Evolutionary conservation across 1,284 basidiomycete genomes (phyloP), one percentile per base, ranked within the genome.

Genomic region (Cystobasidium pallidum): DNA sequence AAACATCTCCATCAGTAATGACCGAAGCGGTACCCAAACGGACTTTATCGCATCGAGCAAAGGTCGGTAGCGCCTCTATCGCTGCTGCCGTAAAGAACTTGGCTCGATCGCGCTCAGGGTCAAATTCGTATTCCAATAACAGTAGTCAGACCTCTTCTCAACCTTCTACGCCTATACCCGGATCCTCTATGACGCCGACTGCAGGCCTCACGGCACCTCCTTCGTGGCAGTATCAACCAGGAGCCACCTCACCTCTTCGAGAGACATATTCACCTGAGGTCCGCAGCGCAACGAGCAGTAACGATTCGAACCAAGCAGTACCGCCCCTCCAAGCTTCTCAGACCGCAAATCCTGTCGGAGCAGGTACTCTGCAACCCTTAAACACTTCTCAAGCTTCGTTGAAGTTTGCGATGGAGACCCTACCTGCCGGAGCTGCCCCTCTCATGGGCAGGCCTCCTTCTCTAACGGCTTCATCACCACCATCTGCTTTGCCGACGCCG

Each of bases 401-500:
- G 1, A 34, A 47, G 21, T 3, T 3, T 32, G 3, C 36, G 21
- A 24, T 26, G 28, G 52, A 57, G 2, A 28, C 32, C 6, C 52
- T 71, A 21, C 68, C 68, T 28, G 68, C 68, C 19, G 68, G 68
- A 36, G 68, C 68, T 21, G 68, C 68, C 10, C 68, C 61, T 0
- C 30, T 71, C 10, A 41, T 64, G 32, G 61, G 41, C 19, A 36
- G 68, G 26, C 68, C 59, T 13, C 49, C 68, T 2, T 71, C 68
- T 10, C 34, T 63, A 1, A 36, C 68, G n/a, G 36, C 59, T 30
- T 71, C 68, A 19, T 51, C 61, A 7, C 59, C 68, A 15, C 43
- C 68, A 10, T 64, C 61, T 24, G 28, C 34, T 41, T n/a, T 64
- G 47, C 62, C 62, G 34, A 64, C 62, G 15, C 62, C 62, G 4